phyloP scores from a whole-genome alignment of 192 early-diverging fungal genomes.

The Fimicolochytrium jonesii region DNA sequence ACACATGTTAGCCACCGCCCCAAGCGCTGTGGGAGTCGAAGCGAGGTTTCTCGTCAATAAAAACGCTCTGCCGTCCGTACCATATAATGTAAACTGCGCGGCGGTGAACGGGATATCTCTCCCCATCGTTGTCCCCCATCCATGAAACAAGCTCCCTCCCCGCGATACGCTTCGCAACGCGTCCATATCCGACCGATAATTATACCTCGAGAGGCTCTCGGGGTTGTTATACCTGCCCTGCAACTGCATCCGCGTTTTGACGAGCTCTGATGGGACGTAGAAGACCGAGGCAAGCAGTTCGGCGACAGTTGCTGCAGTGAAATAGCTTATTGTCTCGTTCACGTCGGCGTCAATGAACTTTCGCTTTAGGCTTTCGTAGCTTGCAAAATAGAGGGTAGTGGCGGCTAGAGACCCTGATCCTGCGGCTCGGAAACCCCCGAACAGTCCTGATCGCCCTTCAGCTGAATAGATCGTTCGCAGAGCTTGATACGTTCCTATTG shows the following conservation, averaged over 20 bases:
- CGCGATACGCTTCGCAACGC: slow-evolving; percentile 45
- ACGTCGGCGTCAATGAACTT: slow-evolving; percentile 9
- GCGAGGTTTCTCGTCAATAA: too few species aligned
- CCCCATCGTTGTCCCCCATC: slow-evolving; percentile 36
- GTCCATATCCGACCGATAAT: slow-evolving; percentile 62
- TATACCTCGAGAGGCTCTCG: slow-evolving; percentile 68
- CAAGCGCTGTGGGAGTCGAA: too few species aligned
- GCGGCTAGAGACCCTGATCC: slow-evolving; percentile 29
- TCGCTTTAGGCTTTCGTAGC: slow-evolving; percentile 38
- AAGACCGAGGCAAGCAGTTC: slow-evolving; percentile 25
- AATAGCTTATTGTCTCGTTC: slow-evolving; percentile 14
- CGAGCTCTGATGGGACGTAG: slow-evolving; percentile 50
- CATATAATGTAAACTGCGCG: slow-evolving; percentile 42
- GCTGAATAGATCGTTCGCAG: slow-evolving; percentile 21
- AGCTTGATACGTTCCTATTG: slow-evolving; percentile 22
- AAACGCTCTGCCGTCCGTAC: slow-evolving; percentile 1
- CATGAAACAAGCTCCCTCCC: slow-evolving; percentile 30
- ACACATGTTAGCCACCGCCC: too few species aligned
- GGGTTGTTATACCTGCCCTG: slow-evolving; percentile 78
- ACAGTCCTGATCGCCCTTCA: slow-evolving; percentile 35
- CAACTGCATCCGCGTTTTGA: slow-evolving; percentile 88
- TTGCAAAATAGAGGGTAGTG: slow-evolving; percentile 33
- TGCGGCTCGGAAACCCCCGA: slow-evolving; percentile 31
- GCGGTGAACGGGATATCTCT: slow-evolving; percentile 42
- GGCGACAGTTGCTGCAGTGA: slow-evolving; percentile 31